A percentile compares a stretch with the other conserved stretches of the same genome.
These are phyloP conservation scores for Xylaria hypoxylon DNA, from an alignment of 2,329 filamentous ascomycete genomes.

Conservation along the genomic window DNA sequence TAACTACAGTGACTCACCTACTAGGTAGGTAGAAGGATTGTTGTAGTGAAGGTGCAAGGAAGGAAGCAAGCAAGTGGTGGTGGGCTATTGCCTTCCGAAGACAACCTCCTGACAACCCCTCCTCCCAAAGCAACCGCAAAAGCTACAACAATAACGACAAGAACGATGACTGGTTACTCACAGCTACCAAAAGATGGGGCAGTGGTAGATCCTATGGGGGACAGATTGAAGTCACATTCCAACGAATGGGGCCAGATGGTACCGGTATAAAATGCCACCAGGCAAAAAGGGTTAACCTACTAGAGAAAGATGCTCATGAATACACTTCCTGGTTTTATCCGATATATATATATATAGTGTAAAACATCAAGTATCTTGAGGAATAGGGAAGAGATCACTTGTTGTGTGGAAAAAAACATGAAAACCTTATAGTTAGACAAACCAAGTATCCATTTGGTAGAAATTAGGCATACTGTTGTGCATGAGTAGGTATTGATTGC, in stretches of 20 bases:
- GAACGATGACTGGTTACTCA: neutral
- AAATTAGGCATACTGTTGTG: neutral
- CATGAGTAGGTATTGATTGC: neutral
- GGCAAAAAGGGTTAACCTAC: neutral
- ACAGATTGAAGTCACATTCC: neutral
- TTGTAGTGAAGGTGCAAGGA: neutral
- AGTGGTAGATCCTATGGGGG: neutral
- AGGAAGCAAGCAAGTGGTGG: neutral
- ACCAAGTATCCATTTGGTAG: neutral
- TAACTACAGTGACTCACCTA: too few species aligned
- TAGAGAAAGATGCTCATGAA: neutral
- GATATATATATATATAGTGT: too few species aligned
- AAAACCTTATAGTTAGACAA: neutral
- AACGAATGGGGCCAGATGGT: neutral
- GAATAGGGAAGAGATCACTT: neutral
- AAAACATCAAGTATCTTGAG: neutral
- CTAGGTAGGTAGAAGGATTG: neutral
- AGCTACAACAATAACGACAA: neutral
- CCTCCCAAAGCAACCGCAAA: neutral
- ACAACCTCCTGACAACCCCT: too few species aligned
- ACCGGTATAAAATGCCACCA: neutral
- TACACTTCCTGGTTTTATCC: neutral
- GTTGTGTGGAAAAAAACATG: neutral
- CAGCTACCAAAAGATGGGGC: neutral
- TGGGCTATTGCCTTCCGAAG: neutral